Conservation (phyloP, 176 grass and related monocot genomes). For the Oropetium thomaeum region DNA sequence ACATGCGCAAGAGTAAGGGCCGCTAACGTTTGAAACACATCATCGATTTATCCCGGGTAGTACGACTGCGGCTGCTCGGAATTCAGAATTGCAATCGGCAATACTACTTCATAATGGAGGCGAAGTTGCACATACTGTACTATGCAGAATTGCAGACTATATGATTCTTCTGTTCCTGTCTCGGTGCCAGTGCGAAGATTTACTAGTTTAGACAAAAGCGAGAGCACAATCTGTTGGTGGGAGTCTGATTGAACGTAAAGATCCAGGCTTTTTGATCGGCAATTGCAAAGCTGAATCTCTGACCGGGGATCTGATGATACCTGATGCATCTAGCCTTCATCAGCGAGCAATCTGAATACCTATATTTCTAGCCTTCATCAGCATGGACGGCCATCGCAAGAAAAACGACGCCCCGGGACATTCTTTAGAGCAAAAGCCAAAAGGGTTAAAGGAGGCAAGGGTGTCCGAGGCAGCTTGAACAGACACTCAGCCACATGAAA, state of each 20-base stretch:
- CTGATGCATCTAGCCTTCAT: constrained; percentile 8
- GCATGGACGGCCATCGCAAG: background rate
- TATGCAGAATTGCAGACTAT: background rate
- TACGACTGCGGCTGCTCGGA: background rate
- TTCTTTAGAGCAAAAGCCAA: constrained; percentile 41
- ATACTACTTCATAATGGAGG: background rate
- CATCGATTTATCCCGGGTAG: no score
- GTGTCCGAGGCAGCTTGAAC: background rate
- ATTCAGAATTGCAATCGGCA: background rate
- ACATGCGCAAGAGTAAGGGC: no score
- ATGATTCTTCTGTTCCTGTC: background rate
- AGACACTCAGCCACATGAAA: constrained; percentile 2
- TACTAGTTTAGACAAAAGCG: constrained; percentile 24
- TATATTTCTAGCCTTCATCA: constrained; percentile 10
- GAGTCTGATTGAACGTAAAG: constrained; percentile 63
- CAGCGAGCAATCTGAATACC: constrained; percentile 45
- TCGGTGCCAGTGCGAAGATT: background rate
- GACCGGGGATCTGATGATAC: constrained; percentile 58
- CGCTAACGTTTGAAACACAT: no score
- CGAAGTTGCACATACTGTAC: background rate
- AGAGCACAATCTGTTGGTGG: constrained; percentile 49
- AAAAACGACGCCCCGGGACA: constrained; percentile 9
- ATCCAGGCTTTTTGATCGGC: constrained; percentile 39
- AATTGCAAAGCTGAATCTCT: constrained; percentile 53
- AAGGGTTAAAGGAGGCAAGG: no score